Evolutionary conservation across 1,284 basidiomycete species (phyloP), one percentile per base, ranked within the genome.

Genomic region (Schizophyllum commune): DNA sequence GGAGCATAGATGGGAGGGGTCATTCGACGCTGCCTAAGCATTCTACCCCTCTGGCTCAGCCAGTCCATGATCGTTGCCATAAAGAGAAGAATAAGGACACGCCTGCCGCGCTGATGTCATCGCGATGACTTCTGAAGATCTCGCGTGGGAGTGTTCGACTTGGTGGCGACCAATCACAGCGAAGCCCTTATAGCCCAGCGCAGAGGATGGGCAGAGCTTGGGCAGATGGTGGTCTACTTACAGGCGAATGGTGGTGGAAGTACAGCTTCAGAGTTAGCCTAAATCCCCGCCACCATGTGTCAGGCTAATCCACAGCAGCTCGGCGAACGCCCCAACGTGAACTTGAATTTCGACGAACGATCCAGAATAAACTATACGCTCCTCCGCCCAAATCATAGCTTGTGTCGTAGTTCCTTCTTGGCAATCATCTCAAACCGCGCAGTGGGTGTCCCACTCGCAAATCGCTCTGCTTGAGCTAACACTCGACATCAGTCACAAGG

Each of bases 341-440:
- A 3, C 27, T 27, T 27, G 27, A 27, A 27, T 27, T 27, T 27
- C 27, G 27, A 27, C 27, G 27, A 27, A 27, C 27, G 2, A 5
- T 27, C 27, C 27, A 27, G 27, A 27, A 27, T 27, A 27, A 5
- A 27, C 27, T 27, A 27, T 27, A 27, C 27, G 5, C 27, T 27
- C 27, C 27, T 27, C 27, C 27, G 27, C 39, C 39, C 9, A 3
- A 13, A 47, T 47, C 39, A 47, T 11, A 47, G 39, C 39, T 47
- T 47, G 39, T 47, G 39, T 9, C 39, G 9, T 8, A 47, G 39
- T 70, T 88, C 84, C 70, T 83, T 87, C 59, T 71, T 77, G 17
- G 84, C 80, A 60, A 89, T 79, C 68, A 77, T 79, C n/a, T 65
- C 71, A 67, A 89, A 89, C 60, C 81, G 80, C 65, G 71, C 67